Conservation (phyloP, 2,329 filamentous ascomycete species). For the Xylaria sp. region DNA sequence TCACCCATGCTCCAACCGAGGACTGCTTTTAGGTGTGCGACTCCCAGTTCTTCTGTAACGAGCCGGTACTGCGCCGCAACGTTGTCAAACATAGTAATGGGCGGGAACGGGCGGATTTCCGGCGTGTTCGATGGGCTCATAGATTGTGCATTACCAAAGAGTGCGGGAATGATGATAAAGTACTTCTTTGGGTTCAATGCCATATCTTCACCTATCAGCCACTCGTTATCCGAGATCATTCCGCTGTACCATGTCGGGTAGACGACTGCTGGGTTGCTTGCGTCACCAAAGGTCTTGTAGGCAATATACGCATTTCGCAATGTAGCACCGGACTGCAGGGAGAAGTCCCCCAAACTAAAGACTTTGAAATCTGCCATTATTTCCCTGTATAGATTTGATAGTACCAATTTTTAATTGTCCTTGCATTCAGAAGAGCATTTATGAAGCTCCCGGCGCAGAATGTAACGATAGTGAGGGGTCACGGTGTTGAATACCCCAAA, state of each 20-base stretch:
- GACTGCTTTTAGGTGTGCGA: conserved; percentile 70
- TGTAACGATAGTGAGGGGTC: background rate
- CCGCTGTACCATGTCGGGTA: conserved; percentile 79
- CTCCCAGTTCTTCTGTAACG: conserved; percentile 70
- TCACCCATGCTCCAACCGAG: conserved; percentile 74
- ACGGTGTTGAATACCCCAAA: background rate
- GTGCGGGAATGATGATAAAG: conserved; percentile 74
- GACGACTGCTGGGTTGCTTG: conserved; percentile 72
- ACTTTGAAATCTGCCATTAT: conserved; percentile 29
- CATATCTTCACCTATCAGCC: conserved; percentile 75
- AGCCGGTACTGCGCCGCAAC: conserved; percentile 74
- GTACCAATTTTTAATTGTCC: background rate
- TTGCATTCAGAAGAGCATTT: background rate
- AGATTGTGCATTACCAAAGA: conserved; percentile 77
- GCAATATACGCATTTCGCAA: conserved; percentile 75
- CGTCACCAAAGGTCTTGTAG: conserved; percentile 79
- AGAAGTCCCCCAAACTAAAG: conserved; percentile 72
- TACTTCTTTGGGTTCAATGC: conserved; percentile 65
- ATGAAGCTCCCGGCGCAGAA: background rate
- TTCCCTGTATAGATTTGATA: background rate
- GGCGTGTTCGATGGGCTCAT: conserved; percentile 73
- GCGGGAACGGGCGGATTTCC: conserved; percentile 67
- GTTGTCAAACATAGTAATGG: conserved; percentile 74
- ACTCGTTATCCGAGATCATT: conserved; percentile 76
- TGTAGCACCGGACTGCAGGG: conserved; percentile 71